Percentiles rank a stretch among this genome's conserved stretches.
Conservation (phyloP, 2,329 filamentous ascomycete species). For the Colletotrichum tanaceti region DNA sequence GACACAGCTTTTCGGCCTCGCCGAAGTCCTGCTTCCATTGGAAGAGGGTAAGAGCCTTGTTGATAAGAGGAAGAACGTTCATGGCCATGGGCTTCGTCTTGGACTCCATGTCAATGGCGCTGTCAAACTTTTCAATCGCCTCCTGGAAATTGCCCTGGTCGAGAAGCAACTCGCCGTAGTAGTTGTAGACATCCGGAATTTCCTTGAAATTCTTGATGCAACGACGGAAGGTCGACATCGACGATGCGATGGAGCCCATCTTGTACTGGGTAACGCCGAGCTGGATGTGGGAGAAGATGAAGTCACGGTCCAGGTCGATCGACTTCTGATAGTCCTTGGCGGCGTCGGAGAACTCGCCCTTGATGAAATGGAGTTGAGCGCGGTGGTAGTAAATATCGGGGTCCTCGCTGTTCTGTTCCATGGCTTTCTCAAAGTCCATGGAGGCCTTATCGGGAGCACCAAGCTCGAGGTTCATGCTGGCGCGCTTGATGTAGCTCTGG, state of each 20-base stretch:
- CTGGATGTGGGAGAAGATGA: slow-evolving; percentile 99
- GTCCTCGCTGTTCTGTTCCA: slow-evolving; percentile 86
- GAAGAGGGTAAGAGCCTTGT: slow-evolving; percentile 97
- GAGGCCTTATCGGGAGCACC: slow-evolving; percentile 89
- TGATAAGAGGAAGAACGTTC: slow-evolving; percentile 97
- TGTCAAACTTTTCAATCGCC: slow-evolving; percentile 98
- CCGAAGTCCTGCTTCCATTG: slow-evolving; percentile 98
- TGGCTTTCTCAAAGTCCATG: slow-evolving; percentile 86
- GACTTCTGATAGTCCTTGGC: slow-evolving; percentile 99
- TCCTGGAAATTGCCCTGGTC: slow-evolving; percentile 97
- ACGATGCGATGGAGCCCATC: slow-evolving; percentile 97
- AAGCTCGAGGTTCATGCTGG: slow-evolving; percentile 96
- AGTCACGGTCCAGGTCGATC: slow-evolving; percentile 93
- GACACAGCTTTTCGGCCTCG: slow-evolving; percentile 94
- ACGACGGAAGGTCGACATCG: slow-evolving; percentile 97
- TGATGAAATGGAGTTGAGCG: slow-evolving; percentile 97
- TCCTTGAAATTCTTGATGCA: slow-evolving; percentile 99
- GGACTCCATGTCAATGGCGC: slow-evolving; percentile 98
- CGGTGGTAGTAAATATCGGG: slow-evolving; percentile 99
- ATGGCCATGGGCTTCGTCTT: slow-evolving; percentile 92
- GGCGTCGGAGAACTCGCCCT: slow-evolving; percentile 90
- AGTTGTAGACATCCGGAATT: slow-evolving; percentile 98
- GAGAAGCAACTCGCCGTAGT: slow-evolving; percentile 95
- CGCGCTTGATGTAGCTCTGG: slow-evolving; percentile 98
- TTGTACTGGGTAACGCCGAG: slow-evolving; percentile 99